Evolutionary conservation across 805 yeast genomes (phyloP), one percentile per base, ranked within the genome.

Genomic region (Candida namnaoensis): DNA sequence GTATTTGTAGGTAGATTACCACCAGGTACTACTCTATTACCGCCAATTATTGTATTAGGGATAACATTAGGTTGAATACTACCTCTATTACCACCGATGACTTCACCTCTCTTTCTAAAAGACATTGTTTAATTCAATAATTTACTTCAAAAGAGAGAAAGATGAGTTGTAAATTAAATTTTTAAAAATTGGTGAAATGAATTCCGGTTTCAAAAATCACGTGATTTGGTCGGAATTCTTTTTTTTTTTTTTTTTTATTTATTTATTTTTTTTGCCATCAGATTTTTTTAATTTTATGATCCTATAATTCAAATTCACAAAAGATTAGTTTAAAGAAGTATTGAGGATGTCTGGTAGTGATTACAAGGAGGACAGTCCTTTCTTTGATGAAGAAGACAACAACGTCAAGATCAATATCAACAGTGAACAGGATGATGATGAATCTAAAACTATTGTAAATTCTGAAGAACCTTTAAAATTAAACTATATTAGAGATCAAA

Each of bases 61-160:
- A 10, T 26, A 26, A 26, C 7, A 26, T 26, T 26, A 26, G 2
- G 19, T 19, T 19, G 19, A 19, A 19, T 19, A 14, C 51, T 52
- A 32, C 54, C 51, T 25, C 53, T 28, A 32, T 42, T 38, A 26
- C 44, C 38, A 10, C 53, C 52, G 15, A 72, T 59, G 5, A 72
- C 68, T 35, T 78, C 82, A 25, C 78, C 71, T 60, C 82, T 66
- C 49, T 69, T 76, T 51, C 81, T 69, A 48, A 78, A 78, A 1
- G 83, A 76, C 83, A 78, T 77, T 34, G 19, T 19, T 19, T 19
- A 19, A 19, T 19, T 19, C 19, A 3, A 19, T 19, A 19, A 19
- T 19, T 19, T 19, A 19, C 19, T 19, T 19, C 3, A 19, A 19
- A 19, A 19, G 19, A 19, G 19, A 19, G 19, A 19, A 19, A 19